Evolutionary conservation across 352 stramenopile genomes (phyloP).

Genomic region (Pythium dissotocum): DNA sequence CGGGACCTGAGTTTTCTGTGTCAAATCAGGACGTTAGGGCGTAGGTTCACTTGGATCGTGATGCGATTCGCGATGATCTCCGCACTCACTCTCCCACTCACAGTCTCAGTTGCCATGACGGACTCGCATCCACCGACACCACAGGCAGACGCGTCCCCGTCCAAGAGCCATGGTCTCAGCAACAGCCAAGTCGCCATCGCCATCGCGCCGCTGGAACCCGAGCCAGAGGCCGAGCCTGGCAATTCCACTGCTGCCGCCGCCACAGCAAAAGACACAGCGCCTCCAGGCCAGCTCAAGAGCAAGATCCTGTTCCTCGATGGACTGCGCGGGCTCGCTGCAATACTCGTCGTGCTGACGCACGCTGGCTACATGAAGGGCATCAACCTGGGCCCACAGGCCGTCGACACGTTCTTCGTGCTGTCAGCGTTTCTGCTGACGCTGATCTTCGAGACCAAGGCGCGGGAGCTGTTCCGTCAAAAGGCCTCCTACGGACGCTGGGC

Average conservation of each 20-base stretch:
- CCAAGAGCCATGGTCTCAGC: background rate
- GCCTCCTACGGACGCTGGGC: constrained; percentile 34
- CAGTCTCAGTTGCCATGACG: background rate
- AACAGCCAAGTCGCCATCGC: background rate
- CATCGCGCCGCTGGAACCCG: no score
- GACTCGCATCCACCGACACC: background rate
- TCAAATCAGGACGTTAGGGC: no score
- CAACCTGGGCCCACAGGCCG: constrained; percentile 38
- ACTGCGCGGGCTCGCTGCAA: constrained; percentile 28
- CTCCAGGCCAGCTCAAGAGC: background rate
- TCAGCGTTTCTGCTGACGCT: constrained; percentile 53
- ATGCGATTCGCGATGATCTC: no score
- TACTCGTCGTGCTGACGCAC: constrained; percentile 29
- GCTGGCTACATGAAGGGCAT: constrained; percentile 36
- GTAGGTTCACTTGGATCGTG: no score
- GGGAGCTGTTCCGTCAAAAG: constrained; percentile 31
- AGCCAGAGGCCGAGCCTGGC: background rate
- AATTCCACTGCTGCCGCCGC: background rate
- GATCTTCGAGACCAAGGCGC: constrained; percentile 52
- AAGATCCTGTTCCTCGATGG: constrained; percentile 37
- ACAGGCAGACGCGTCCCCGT: background rate
- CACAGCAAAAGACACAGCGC: background rate
- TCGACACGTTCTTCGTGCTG: constrained; percentile 59
- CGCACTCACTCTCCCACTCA: no score
- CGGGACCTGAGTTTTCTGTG: no score